Conservation (phyloP, 1,139 yeast genomes). For the Taphrina populina region DNA sequence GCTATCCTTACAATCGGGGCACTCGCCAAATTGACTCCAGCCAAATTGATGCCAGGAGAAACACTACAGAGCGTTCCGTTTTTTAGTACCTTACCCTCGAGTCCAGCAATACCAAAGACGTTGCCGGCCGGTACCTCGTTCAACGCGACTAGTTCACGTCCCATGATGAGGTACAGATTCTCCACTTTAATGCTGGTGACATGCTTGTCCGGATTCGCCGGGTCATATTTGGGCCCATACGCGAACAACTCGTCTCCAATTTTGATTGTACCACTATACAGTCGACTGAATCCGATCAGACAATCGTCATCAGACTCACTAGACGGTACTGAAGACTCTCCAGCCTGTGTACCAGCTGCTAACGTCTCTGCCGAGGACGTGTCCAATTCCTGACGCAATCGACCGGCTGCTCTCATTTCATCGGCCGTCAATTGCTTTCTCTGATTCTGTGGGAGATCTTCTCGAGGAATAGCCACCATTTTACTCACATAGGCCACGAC, state of each 20-base stretch:
- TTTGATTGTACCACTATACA: slow-evolving; percentile 77
- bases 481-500: slow-evolving; percentile 85
- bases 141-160: slow-evolving; percentile 77
- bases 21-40: slow-evolving; percentile 63
- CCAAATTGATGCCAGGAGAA: slow-evolving; percentile 61
- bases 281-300: slow-evolving; percentile 81
- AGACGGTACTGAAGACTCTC: slow-evolving; percentile 37
- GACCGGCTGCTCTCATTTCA: slow-evolving; percentile 57
- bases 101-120: slow-evolving; percentile 90
- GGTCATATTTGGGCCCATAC: slow-evolving; percentile 84
- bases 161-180: slow-evolving; percentile 83
- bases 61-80: slow-evolving; percentile 72
- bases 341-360: slow-evolving; percentile 29
- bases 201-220: slow-evolving; percentile 62
- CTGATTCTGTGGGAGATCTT: slow-evolving; percentile 68
- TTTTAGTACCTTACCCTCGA: slow-evolving; percentile 76
- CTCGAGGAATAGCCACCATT: slow-evolving; percentile 77
- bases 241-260: slow-evolving; percentile 74
- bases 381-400: slow-evolving; percentile 61
- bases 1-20: slow-evolving; percentile 94
- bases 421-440: slow-evolving; percentile 46
- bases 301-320: slow-evolving; percentile 55
- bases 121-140: slow-evolving; percentile 89
- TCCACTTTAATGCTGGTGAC: slow-evolving; percentile 57
- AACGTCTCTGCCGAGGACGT: slow-evolving; percentile 47